phyloP scores from a whole-genome alignment of 2,329 filamentous ascomycete species.

The Paecilomyces variotii region DNA sequence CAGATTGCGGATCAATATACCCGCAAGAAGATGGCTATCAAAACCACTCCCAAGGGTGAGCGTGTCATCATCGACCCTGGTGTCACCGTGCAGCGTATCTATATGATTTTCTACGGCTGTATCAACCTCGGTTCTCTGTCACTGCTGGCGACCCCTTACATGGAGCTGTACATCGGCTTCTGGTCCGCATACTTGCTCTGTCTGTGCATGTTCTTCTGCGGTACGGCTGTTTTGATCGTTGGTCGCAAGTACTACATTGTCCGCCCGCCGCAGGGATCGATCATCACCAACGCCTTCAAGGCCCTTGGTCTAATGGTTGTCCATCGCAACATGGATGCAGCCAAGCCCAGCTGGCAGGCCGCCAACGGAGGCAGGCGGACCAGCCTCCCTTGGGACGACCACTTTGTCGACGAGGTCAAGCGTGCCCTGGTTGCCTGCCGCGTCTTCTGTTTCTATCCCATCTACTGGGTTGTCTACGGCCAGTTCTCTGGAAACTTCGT shows the following conservation, averaged over 20 bases:
- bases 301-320: slow-evolving; percentile 49
- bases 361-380: slow-evolving; percentile 38
- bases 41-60: slow-evolving; percentile 38
- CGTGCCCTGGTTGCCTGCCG: slow-evolving; percentile 59
- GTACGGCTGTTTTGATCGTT: slow-evolving; percentile 47
- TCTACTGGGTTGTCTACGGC: slow-evolving; percentile 61
- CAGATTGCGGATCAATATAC: slow-evolving; percentile 61
- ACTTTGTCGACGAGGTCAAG: slow-evolving; percentile 65
- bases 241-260: slow-evolving; percentile 40
- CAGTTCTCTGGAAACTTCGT: slow-evolving; percentile 62
- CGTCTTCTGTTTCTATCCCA: slow-evolving; percentile 62
- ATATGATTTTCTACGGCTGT: slow-evolving; percentile 67
- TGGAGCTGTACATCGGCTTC: slow-evolving; percentile 61
- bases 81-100: slow-evolving; percentile 60
- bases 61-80: slow-evolving; percentile 59
- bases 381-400: slow-evolving; percentile 55
- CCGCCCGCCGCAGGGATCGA: slow-evolving; percentile 51
- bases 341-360: slow-evolving; percentile 59
- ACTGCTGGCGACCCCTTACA: slow-evolving; percentile 57
- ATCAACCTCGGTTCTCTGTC: slow-evolving; percentile 68
- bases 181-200: slow-evolving; percentile 57
- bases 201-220: slow-evolving; percentile 56
- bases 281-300: slow-evolving; percentile 59
- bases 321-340: slow-evolving; percentile 49
- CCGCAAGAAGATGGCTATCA: slow-evolving; percentile 45